Evolutionary conservation across 176 grass and related monocot genomes (phyloP), one percentile per base, ranked within the genome.

Genomic region (Phoenix roebelenii): DNA sequence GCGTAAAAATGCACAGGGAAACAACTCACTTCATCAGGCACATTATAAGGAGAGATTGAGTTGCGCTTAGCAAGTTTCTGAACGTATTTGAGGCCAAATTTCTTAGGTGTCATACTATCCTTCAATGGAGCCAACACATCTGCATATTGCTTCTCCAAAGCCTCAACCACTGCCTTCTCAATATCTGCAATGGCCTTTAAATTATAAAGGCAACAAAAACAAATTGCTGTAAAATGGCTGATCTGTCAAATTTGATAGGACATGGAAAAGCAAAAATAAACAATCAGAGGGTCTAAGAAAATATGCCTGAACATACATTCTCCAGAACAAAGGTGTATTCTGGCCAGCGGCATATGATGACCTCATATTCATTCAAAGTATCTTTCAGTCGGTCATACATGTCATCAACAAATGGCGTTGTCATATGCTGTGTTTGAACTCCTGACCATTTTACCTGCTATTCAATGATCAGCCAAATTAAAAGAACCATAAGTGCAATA

Each of bases 291-390:
- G 49, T 2, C 18, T 30, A 30, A 14, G 17, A 58, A 75, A 48
- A 69, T 22, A 58, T 39, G 52, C 49, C 30, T 60, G 20, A 54
- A 82, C 87, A 52, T 92, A 98, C 93, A 89, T 89, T 92, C 75
- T 98, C 93, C 63, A 98, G 82, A 77, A 85, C 82, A 24, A 81
- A 83, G 49, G 81, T 92, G 74, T 98, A 98, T 63, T 98, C 93
- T 62, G 93, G 93, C 93, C 93, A 98, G 52, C 93, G 84, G 39
- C 88, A 88, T 28, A 98, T 89, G 79, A 98, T 89, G 77, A 98
- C 93, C 72, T 98, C 88, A 28, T 92, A 98, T 51, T 98, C 93
- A 23, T 66, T 83, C 69, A 98, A 64, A 68, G 82, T 92, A 52
- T 89, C 86, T 49, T 79, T 92, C 44, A 98, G 63, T 52, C 78